Evolutionary conservation across 2,329 filamentous ascomycete genomes (phyloP).

Genomic region (Apiospora pterosperma): DNA sequence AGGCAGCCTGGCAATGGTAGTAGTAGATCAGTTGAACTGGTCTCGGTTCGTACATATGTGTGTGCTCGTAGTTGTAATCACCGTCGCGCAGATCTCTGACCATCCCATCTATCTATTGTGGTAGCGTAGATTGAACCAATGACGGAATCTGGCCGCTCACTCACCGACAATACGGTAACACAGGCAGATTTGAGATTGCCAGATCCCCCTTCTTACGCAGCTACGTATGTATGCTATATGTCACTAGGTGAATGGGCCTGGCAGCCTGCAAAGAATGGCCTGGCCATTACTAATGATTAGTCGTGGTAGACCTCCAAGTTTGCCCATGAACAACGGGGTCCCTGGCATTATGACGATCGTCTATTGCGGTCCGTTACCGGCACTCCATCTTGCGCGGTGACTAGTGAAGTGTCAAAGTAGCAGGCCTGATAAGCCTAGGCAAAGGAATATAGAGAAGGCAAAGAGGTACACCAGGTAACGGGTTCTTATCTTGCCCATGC

Average conservation of each 20-base stretch:
- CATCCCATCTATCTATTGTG: neutral
- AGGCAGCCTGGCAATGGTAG: no score
- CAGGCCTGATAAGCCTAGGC: neutral
- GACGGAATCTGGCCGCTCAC: neutral
- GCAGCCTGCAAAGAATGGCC: neutral
- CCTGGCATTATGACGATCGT: slow-evolving; percentile 1
- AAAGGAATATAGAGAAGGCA: neutral
- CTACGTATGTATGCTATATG: neutral
- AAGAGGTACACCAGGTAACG: neutral
- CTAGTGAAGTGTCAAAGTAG: neutral
- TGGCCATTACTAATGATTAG: neutral
- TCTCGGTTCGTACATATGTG: neutral
- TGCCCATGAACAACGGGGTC: neutral
- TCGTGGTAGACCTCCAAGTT: neutral
- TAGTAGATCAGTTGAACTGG: neutral
- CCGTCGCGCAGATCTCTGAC: neutral
- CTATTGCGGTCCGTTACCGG: slow-evolving; percentile 2
- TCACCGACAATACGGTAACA: neutral
- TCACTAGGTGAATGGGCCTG: neutral
- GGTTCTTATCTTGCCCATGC: neutral
- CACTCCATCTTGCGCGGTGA: neutral
- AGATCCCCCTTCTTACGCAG: neutral
- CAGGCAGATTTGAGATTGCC: neutral
- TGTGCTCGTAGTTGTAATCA: neutral
- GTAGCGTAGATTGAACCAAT: neutral